Evolutionary conservation across 768 basidiomycete species (phyloP), one percentile per base, ranked within the genome.

Genomic region (Agaricus subrufescens): DNA sequence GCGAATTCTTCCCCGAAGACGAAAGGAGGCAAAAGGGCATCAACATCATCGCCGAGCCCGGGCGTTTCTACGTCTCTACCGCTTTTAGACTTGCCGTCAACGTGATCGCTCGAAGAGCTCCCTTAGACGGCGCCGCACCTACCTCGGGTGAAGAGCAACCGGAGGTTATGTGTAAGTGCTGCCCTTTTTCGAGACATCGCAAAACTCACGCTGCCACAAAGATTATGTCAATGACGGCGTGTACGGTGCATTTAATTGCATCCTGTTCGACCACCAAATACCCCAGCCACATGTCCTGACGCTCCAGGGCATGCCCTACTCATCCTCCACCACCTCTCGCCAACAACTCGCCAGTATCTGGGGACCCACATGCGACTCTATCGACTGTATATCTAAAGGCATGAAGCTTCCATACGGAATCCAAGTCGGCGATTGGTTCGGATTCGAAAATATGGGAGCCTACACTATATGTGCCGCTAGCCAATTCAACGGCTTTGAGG

Each of bases 151-250:
- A 72, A 52, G 75, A 78, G 63, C 70, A 73, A 40, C 76, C 76
- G 42, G 67, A 68, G 51, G 87, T 94, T 62, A 99, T 98, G 96
- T 97, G 94, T 97, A 73, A 70, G 94, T 65, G 15, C 38, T 44
- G 38, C 50, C 54, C 51, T 38, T 46, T n/a, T 42, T 26, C 57
- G 57, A 38, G 37, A n/a, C 46, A 29, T 37, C 53, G 38, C 14
- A 30, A 52, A 53, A 54, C 58, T 51, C 58, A 9, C 30, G 52
- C 42, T 61, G 30, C 39, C 70, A 31, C 9, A 9, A 31, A 97
- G 94, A 98, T 77, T 98, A 98, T 77, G 94, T 98, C 82, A 98
- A 98, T 74, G 96, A 98, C 70, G 97, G 97, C 44, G 94, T 99
- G 40, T 99, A 99, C 70, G 94, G 96, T 50, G 85, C 93, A 23